Evolutionary conservation across 2,329 filamentous ascomycete genomes (phyloP).

Genomic region (Stemphylium lycopersici): DNA sequence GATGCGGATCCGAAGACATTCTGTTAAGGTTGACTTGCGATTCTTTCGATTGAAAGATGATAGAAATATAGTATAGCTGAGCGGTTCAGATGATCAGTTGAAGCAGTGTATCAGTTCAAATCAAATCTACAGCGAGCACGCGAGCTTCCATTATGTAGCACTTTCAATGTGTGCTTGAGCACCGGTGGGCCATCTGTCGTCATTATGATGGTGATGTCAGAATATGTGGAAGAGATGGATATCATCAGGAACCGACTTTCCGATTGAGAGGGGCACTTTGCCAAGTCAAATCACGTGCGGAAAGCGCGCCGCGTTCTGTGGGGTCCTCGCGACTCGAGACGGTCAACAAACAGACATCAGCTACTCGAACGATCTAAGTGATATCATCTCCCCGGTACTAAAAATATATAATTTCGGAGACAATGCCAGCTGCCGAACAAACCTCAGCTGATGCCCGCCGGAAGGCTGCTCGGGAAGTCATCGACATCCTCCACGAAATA

Average conservation of each 20-base stretch:
- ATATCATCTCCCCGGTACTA: neutral
- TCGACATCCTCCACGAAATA: conserved; percentile 83
- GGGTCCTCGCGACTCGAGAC: conserved; percentile 2
- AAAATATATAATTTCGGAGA: neutral
- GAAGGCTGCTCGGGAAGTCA: conserved; percentile 76
- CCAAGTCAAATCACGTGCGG: conserved; percentile 14
- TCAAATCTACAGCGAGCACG: neutral
- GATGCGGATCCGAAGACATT: conserved; percentile 34
- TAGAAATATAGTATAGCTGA: neutral
- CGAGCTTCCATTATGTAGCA: conserved; percentile 6
- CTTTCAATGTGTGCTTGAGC: neutral
- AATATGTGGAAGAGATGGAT: conserved; percentile 2
- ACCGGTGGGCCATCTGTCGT: conserved; percentile 1
- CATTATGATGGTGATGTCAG: conserved; percentile 19
- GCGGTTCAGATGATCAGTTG: neutral
- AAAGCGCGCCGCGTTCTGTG: conserved; percentile 7
- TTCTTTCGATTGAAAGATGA: neutral
- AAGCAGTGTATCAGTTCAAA: neutral
- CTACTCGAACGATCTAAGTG: neutral
- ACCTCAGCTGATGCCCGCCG: conserved; percentile 61
- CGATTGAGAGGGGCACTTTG: neutral
- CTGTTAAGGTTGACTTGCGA: neutral
- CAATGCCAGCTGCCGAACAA: conserved; percentile 31
- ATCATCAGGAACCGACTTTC: conserved; percentile 1
- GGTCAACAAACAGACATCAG: conserved; percentile 9